Conservation (phyloP, 1,139 yeast genomes). For the Hanseniaspora uvarum region DNA sequence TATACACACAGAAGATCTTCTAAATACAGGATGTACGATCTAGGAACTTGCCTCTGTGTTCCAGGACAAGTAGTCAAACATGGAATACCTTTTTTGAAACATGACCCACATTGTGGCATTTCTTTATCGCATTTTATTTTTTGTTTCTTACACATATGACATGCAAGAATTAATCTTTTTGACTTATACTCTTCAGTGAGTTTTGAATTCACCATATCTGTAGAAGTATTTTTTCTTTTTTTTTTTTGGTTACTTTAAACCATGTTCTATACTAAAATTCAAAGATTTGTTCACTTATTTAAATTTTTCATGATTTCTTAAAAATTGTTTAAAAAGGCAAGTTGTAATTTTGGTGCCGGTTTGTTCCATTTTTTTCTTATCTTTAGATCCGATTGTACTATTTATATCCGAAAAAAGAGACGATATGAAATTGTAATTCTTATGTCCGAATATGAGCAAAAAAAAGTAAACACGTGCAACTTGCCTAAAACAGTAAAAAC, state of each 20-base stretch:
- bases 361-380: too few species aligned
- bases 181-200: background rate
- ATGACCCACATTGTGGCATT: constrained; percentile 67
- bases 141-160: constrained; percentile 68
- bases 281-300: background rate
- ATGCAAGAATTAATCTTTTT: constrained; percentile 58
- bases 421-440: too few species aligned
- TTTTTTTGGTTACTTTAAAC: too few species aligned
- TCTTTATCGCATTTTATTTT: constrained; percentile 77
- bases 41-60: constrained; percentile 75
- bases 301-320: background rate
- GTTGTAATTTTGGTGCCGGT: background rate
- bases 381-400: too few species aligned
- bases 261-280: too few species aligned
- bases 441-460: background rate
- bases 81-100: constrained; percentile 56
- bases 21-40: constrained; percentile 65
- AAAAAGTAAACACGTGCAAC: background rate
- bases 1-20: constrained; percentile 54
- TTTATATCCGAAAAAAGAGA: too few species aligned
- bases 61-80: constrained; percentile 82
- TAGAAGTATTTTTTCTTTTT: background rate
- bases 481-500: background rate
- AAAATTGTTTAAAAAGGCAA: background rate
- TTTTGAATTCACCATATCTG: background rate